Evolutionary conservation across 345 rosid genomes (phyloP), one percentile per base, ranked within the genome.

Genomic region (Jatropha curcas): DNA sequence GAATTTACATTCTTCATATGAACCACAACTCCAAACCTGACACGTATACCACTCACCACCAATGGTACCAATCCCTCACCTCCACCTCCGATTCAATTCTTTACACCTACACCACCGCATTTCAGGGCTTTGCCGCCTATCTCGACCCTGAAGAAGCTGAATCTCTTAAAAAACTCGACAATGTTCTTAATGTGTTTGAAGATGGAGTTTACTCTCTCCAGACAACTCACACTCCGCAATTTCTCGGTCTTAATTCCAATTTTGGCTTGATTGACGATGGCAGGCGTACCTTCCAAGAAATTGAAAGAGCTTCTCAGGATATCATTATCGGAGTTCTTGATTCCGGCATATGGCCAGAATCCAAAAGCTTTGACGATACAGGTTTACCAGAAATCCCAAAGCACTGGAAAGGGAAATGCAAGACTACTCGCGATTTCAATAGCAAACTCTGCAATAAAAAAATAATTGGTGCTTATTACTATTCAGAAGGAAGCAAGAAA

Each of bases 261-360:
- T 67, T 82, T 24, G 89, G 78, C 37, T 61, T 75, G 33, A 71
- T 56, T 63, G 60, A 78, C 4, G 84, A 83, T 24, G n/a, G n/a
- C n/a, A n/a, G n/a, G n/a, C 68, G 74, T 55, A 50, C 63, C 41
- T 55, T 59, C 22, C 78, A 34, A 13, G 80, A 77, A 43, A 76
- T 85, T 12, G 82, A 72, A 10, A 82, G 73, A 1, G 78, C 91
- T 19, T 76, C 86, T 3, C 61, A 69, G 5, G 90, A 81, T 31
- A 89, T 94, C 45, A 52, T 92, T 10, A 74, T 94, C 24, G 98
- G 98, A 1, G 94, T 94, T 31, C 84, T 92, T 0, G 98, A 94
- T 46, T 86, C 96, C 0, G 96, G 98, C 0, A 86, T 92, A 16
- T 94, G 96, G 98, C 98, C 98, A 0, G 97, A 92, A 69, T 89